Percentiles rank a stretch among this genome's conserved stretches.
These are phyloP conservation scores for Schwanniomyces pseudopolymorphus DNA, from an alignment of 805 yeast species.

Conservation along the genomic window DNA sequence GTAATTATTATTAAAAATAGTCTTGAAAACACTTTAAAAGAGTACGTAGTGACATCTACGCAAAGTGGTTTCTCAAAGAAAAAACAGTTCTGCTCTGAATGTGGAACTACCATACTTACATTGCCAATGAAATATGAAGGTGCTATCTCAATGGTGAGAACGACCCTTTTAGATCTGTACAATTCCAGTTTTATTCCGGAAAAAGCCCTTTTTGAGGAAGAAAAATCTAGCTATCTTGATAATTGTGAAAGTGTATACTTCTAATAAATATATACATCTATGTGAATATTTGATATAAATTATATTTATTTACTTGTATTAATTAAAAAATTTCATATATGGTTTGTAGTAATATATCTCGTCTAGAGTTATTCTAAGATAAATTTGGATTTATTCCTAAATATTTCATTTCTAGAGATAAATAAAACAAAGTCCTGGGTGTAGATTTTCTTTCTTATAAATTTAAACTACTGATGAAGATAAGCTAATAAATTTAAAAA, in stretches of 20 bases:
- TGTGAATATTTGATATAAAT: too few species aligned
- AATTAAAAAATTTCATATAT: too few species aligned
- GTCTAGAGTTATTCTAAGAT: too few species aligned
- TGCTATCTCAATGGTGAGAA: slow-evolving; percentile 10
- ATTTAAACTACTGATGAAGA: too few species aligned
- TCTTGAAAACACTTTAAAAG: not conserved
- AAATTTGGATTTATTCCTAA: too few species aligned
- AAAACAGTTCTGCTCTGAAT: slow-evolving; percentile 8
- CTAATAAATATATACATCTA: too few species aligned
- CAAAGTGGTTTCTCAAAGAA: slow-evolving; percentile 10
- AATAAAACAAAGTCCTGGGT: too few species aligned
- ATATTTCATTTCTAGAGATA: too few species aligned
- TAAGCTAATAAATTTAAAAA: not conserved
- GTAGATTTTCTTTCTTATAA: too few species aligned
- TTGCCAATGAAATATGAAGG: slow-evolving; percentile 10
- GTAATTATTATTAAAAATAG: slow-evolving; percentile 4
- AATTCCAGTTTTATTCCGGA: not conserved
- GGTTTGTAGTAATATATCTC: too few species aligned
- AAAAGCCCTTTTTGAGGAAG: not conserved
- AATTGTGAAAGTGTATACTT: not conserved
- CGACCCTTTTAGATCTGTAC: slow-evolving; percentile 6
- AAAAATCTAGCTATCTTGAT: not conserved
- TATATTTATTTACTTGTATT: too few species aligned
- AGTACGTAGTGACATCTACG: slow-evolving; percentile 7
- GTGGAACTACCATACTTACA: slow-evolving; percentile 10